phyloP scores from a whole-genome alignment of 805 yeast species.

The Cyberlindnera mrakii region DNA sequence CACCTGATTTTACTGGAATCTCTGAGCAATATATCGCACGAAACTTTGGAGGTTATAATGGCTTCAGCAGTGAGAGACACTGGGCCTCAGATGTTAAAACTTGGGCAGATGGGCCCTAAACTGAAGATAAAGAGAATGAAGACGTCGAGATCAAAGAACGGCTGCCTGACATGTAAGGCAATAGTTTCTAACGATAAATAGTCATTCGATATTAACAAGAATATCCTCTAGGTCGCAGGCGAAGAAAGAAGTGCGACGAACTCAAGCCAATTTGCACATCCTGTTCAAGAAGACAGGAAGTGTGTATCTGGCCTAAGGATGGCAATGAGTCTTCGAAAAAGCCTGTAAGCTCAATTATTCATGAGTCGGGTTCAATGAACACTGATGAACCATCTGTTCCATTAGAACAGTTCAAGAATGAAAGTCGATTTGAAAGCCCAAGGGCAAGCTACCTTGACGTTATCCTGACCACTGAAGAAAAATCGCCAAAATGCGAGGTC shows the following conservation, averaged over 20 bases:
- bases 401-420: background rate
- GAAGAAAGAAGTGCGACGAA: conserved; percentile 63
- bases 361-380: background rate
- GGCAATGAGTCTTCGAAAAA: background rate
- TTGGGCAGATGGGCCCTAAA: too few relatives aligned
- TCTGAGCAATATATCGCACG: too few relatives aligned
- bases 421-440: background rate
- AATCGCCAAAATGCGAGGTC: background rate
- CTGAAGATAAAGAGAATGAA: too few relatives aligned
- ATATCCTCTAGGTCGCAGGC: conserved; percentile 31
- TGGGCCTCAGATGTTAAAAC: too few relatives aligned
- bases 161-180: conserved; percentile 22
- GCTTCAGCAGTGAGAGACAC: too few relatives aligned
- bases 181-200: background rate
- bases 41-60: too few relatives aligned
- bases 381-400: background rate
- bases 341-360: background rate
- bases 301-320: conserved; percentile 19
- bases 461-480: background rate
- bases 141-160: background rate
- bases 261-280: conserved; percentile 34
- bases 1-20: too few relatives aligned
- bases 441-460: background rate
- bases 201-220: background rate
- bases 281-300: conserved; percentile 30